Conservation (phyloP, 345 rosid species). For the Odontarrhena argentea region DNA sequence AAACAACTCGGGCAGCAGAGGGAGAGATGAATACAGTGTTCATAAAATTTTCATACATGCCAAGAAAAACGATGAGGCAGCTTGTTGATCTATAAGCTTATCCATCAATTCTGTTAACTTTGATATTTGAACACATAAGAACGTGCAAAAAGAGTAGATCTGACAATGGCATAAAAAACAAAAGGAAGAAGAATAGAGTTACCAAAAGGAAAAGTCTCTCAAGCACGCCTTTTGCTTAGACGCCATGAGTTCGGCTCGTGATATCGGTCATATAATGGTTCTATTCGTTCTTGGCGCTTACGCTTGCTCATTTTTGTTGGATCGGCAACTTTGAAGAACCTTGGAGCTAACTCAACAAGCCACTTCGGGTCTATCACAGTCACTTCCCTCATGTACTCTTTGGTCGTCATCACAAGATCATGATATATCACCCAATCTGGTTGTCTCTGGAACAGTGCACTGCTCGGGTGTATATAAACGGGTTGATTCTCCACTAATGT, state of each 20-base stretch:
- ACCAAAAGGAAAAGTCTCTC: constrained; percentile 31
- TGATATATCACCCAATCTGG: constrained; percentile 97
- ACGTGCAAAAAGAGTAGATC: not conserved
- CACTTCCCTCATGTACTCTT: constrained; percentile 92
- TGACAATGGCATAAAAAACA: not conserved
- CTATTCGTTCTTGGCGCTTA: constrained; percentile 83
- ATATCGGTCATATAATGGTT: constrained; percentile 84
- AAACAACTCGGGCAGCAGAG: too few species aligned
- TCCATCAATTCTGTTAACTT: constrained; percentile 21
- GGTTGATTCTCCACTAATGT: constrained; percentile 85
- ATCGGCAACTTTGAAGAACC: constrained; percentile 84
- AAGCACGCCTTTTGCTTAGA: constrained; percentile 78
- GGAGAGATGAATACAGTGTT: too few species aligned
- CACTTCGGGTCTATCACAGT: constrained; percentile 86
- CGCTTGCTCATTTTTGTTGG: constrained; percentile 91
- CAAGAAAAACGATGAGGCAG: constrained; percentile 30
- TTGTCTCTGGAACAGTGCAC: constrained; percentile 89
- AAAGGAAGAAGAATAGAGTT: constrained; percentile 5
- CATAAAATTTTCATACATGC: constrained; percentile 19
- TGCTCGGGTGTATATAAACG: constrained; percentile 86
- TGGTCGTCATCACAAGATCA: constrained; percentile 91
- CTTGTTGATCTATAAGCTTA: constrained; percentile 5
- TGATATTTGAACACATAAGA: constrained; percentile 16
- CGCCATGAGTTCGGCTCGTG: constrained; percentile 96
- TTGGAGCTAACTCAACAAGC: constrained; percentile 90